A percentile compares a stretch with the other conserved stretches of the same genome.
These are phyloP conservation scores for Acidomyces sp. DNA, from an alignment of 495 filamentous ascomycete genomes.

Conservation along the genomic window DNA sequence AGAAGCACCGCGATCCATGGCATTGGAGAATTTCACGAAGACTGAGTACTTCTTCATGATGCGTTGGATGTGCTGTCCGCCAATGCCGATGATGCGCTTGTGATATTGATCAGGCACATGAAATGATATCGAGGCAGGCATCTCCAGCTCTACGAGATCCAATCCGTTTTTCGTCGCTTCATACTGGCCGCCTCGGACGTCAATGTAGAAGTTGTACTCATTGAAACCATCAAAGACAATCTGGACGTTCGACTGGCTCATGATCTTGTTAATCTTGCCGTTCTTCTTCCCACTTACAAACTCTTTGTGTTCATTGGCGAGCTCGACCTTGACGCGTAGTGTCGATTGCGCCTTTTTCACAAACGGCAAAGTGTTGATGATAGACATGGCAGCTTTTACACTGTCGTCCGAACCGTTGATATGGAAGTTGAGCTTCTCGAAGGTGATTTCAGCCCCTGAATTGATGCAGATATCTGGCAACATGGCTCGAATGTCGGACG, in stretches of 20 bases:
- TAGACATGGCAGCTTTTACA: conserved; percentile 82
- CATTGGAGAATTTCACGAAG: conserved; percentile 99
- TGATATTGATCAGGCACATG: conserved; percentile 99
- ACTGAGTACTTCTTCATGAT: conserved; percentile 99
- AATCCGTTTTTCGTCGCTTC: conserved; percentile 85
- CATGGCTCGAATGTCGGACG: conserved; percentile 72
- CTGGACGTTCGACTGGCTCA: conserved; percentile 97
- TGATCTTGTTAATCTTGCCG: conserved; percentile 99
- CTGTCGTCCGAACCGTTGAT: conserved; percentile 92
- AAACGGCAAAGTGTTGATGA: conserved; percentile 83
- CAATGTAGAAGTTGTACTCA: conserved; percentile 99
- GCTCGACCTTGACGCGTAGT: conserved; percentile 93
- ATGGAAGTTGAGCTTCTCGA: conserved; percentile 83
- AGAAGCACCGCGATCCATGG: conserved; percentile 93
- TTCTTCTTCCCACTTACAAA: conserved; percentile 99
- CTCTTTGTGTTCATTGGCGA: conserved; percentile 98
- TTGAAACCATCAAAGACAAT: conserved; percentile 98
- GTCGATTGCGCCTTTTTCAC: conserved; percentile 77
- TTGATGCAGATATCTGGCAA: conserved; percentile 91
- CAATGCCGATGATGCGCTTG: conserved; percentile 98
- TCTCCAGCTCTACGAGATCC: conserved; percentile 90
- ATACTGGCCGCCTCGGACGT: conserved; percentile 81
- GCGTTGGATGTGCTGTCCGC: conserved; percentile 94
- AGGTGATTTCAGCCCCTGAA: conserved; percentile 85
- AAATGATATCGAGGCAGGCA: conserved; percentile 98